A percentile compares a stretch with the other conserved stretches of the same genome.
These are phyloP conservation scores for Monilinia vaccinii-corymbosi DNA, from an alignment of 2,329 filamentous ascomycete genomes.

Conservation along the genomic window DNA sequence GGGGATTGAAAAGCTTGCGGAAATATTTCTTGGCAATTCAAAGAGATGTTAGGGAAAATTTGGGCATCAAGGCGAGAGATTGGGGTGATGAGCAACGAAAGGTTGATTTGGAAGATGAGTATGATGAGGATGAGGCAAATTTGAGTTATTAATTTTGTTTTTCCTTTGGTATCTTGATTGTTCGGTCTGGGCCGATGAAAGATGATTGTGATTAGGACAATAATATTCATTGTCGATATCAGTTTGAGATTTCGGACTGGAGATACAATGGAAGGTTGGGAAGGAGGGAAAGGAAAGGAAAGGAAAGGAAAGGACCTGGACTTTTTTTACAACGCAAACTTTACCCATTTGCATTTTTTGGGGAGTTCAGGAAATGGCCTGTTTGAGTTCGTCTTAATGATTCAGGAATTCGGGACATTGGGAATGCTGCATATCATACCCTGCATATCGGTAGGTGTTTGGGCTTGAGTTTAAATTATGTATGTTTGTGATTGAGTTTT, in stretches of 20 bases:
- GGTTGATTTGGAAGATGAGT: neutral
- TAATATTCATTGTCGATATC: neutral
- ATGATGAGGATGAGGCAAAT: slow-evolving; percentile 6
- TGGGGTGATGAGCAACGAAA: slow-evolving; percentile 1
- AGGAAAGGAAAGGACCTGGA: neutral
- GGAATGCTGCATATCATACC: slow-evolving; percentile 6
- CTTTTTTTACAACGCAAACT: neutral
- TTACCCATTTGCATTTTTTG: neutral
- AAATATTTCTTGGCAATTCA: slow-evolving; percentile 85
- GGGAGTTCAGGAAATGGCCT: neutral
- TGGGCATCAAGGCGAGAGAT: slow-evolving; percentile 12
- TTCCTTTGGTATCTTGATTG: neutral
- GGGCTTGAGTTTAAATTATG: neutral
- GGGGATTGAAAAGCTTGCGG: slow-evolving; percentile 68
- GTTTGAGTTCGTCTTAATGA: neutral
- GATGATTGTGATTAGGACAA: neutral
- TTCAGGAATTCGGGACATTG: slow-evolving; percentile 5
- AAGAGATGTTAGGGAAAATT: slow-evolving; percentile 52
- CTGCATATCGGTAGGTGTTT: slow-evolving; percentile 3
- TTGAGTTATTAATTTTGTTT: slow-evolving; percentile 5
- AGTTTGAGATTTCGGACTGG: neutral
- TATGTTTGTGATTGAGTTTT: neutral
- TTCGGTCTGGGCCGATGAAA: neutral
- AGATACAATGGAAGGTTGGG: neutral
- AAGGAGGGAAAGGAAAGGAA: neutral